A percentile compares a stretch with the other conserved stretches of the same genome.
These are phyloP conservation scores for Globisporangium solare DNA, from an alignment of 352 stramenopile genomes.

Conservation along the genomic window DNA sequence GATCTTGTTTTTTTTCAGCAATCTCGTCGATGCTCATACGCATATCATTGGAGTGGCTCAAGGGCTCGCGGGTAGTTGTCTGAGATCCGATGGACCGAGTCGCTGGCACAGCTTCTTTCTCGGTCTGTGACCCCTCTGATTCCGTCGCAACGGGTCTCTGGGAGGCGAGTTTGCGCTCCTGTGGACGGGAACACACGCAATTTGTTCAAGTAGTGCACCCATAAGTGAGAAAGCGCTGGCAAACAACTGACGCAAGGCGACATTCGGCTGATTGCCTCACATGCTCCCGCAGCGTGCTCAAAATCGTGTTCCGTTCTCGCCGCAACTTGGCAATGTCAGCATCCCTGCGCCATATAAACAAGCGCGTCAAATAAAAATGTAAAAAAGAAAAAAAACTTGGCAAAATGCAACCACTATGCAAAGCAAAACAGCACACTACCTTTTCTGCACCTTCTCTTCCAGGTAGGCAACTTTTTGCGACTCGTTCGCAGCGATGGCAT, in stretches of 20 bases:
- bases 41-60: constrained; percentile 2
- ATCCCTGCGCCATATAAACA: constrained; percentile 27
- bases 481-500: constrained; percentile 35
- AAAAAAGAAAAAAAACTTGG: not conserved
- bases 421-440: constrained; percentile 20
- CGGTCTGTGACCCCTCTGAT: constrained; percentile 21
- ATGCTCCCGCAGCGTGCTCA: constrained; percentile 50
- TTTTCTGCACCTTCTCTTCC: constrained; percentile 33
- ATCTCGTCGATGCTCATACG: constrained; percentile 34
- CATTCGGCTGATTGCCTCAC: constrained; percentile 9
- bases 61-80: not conserved
- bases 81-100: constrained; percentile 8
- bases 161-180: constrained; percentile 31
- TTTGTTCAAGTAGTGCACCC: no score
- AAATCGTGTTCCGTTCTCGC: constrained; percentile 58
- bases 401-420: not conserved
- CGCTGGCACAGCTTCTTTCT: not conserved
- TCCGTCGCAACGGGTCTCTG: constrained; percentile 10
- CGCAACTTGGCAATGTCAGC: constrained; percentile 49
- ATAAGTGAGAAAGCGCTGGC: no score
- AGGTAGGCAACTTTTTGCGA: constrained; percentile 37
- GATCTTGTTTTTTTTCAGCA: constrained; percentile 4
- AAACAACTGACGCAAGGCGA: no score
- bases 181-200: not conserved
- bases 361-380: no score